Evolutionary conservation across 805 yeast species (phyloP).

Genomic region (Candida chilensis): DNA sequence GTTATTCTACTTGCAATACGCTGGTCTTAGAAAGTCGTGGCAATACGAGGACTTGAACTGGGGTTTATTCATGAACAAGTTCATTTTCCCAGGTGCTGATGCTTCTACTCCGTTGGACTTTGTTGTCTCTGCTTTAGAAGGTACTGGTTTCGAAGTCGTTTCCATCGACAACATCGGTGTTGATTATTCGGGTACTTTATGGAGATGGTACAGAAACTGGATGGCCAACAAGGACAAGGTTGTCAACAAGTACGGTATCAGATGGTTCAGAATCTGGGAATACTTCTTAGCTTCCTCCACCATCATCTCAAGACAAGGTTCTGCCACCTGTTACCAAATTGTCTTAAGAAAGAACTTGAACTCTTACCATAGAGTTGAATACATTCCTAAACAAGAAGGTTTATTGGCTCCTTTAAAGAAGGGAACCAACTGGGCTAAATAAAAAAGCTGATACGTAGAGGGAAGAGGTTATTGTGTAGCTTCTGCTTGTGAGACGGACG

Average conservation of each 20-base stretch:
- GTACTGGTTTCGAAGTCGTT: constrained; percentile 79
- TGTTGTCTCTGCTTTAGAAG: constrained; percentile 69
- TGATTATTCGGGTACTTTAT: constrained; percentile 82
- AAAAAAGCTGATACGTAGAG: too few relatives aligned
- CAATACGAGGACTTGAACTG: constrained; percentile 89
- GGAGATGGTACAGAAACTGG: constrained; percentile 97
- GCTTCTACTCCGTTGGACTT: constrained; percentile 91
- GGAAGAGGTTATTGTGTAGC: too few relatives aligned
- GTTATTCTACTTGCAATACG: constrained; percentile 75
- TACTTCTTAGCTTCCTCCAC: constrained; percentile 77
- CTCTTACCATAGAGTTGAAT: constrained; percentile 74
- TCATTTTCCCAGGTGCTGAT: constrained; percentile 95
- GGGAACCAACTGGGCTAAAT: constrained; percentile 51
- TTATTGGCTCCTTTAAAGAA: constrained; percentile 47
- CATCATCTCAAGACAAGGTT: constrained; percentile 85
- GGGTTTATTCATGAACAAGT: constrained; percentile 96
- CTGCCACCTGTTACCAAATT: constrained; percentile 88
- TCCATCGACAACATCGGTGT: constrained; percentile 85
- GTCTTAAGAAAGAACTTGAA: constrained; percentile 85
- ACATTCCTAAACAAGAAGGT: constrained; percentile 72
- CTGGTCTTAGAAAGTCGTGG: constrained; percentile 88
- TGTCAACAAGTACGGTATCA: constrained; percentile 71
- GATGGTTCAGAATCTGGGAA: constrained; percentile 94
- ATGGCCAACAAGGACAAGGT: constrained; percentile 70
- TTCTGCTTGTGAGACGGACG: too few relatives aligned